Evolutionary conservation across 2,329 filamentous ascomycete genomes (phyloP), one percentile per base, ranked within the genome.

Genomic region (Colletotrichum ledebouriae): DNA sequence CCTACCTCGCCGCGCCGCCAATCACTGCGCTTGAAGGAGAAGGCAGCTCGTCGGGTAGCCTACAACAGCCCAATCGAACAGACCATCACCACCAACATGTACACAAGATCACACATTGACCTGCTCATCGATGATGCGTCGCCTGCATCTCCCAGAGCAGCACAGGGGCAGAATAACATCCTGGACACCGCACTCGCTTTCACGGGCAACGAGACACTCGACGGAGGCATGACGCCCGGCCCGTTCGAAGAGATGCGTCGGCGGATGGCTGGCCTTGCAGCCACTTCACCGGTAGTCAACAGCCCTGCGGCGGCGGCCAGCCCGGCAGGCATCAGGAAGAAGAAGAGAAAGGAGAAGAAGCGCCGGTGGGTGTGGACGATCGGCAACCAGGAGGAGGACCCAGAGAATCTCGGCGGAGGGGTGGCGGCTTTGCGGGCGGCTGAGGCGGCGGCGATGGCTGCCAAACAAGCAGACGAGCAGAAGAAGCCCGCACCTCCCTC

Each of bases 301-400:
- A 59, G 57, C 3, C 57, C 59, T 5, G 49, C 49, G 17, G 39
- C 11, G 7, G 47, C 11, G 10, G 55, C 57, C 34, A 81, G 78
- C 2, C 82, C 84, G 0, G 76, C 79, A 4, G 74, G 83, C 2
- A 79, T 86, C 55, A 82, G 83, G n/a, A 89, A 88, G 75, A 80
- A 84, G 10, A 87, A 83, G 75, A 78, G 79, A 37, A 82, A 81
- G 74, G 88, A 90, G 71, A 90, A 88, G 82, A 89, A 86, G 77
- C 81, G 88, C 12, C 85, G 85, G 49, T 90, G 88, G 89, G 86
- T 89, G 41, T 90, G 89, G 89, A 90, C 89, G 1, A 89, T 91
- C 50, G 86, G 85, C 3, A 83, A 84, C 67, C 85, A 86, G 1
- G 83, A 82, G 2, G 78, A 83, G 13, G 79, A 81, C 13, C 79